Percentiles rank a stretch among this genome's conserved stretches.
Evolutionary conservation across 495 filamentous ascomycete genomes (phyloP).

Genomic region (Penicillium robsamsonii): DNA sequence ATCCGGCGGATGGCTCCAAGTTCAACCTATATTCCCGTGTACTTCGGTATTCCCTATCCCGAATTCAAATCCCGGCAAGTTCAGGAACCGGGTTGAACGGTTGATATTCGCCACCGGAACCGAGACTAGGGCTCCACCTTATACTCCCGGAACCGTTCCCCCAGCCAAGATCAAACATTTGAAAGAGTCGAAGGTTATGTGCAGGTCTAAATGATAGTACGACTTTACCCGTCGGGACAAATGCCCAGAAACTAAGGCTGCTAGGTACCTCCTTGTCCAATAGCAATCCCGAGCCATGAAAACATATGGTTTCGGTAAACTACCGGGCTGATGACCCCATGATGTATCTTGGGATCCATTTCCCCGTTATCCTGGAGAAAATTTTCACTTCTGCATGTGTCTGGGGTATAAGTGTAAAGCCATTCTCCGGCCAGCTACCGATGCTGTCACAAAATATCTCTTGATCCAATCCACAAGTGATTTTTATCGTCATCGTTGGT

Average conservation of each 20-base stretch:
- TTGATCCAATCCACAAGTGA: background rate
- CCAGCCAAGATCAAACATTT: background rate
- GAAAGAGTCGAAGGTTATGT: background rate
- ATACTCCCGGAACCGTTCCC: constrained; percentile 2
- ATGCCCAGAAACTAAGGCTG: background rate
- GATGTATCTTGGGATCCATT: background rate
- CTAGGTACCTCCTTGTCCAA: background rate
- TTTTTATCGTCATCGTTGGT: background rate
- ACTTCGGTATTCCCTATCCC: background rate
- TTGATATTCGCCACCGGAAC: constrained; percentile 12
- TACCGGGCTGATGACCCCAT: background rate
- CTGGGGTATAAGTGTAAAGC: constrained; percentile 11
- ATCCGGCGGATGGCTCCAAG: background rate
- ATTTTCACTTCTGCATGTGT: background rate
- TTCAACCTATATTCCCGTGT: too few relatives aligned
- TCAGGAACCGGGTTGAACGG: background rate
- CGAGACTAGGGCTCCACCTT: constrained; percentile 1
- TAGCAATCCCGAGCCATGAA: background rate
- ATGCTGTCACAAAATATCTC: background rate
- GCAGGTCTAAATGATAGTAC: background rate
- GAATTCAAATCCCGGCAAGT: constrained; percentile 1
- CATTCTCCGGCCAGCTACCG: background rate
- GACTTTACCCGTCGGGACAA: background rate
- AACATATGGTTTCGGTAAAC: background rate
- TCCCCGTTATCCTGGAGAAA: constrained; percentile 8